phyloP scores from a whole-genome alignment of 805 yeast genomes.

The Wickerhamiella shivajii region DNA sequence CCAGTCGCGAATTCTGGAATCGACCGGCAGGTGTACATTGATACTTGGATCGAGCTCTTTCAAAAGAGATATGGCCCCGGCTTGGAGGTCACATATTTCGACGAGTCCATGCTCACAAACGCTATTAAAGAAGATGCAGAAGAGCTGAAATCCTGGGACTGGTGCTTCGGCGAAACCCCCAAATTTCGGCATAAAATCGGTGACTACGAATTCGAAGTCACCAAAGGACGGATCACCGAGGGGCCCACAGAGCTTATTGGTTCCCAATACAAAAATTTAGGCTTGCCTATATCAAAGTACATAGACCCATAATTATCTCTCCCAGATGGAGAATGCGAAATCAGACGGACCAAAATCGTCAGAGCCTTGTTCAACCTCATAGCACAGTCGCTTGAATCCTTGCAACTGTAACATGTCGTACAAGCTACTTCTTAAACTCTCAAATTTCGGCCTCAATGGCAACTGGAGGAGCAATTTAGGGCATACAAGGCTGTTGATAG shows the following conservation, averaged over 20 bases:
- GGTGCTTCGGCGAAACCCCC: conserved; percentile 72
- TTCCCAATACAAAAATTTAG: conserved; percentile 6
- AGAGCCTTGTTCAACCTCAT: conserved; percentile 42
- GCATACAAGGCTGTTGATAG: conserved; percentile 37
- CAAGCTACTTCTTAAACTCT: conserved; percentile 43
- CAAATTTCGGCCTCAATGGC: conserved; percentile 58
- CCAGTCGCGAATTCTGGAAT: conserved; percentile 56
- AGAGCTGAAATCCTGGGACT: conserved; percentile 44
- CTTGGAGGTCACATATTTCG: conserved; percentile 4
- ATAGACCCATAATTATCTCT: too few species aligned
- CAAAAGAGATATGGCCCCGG: conserved; percentile 19
- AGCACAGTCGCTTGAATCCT: conserved; percentile 24
- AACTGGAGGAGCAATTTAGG: conserved; percentile 45
- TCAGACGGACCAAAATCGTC: conserved; percentile 76
- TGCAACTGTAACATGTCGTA: conserved; percentile 37
- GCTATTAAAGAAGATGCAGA: conserved; percentile 22
- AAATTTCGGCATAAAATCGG: conserved; percentile 41
- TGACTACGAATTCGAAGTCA: conserved; percentile 31
- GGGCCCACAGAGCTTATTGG: conserved; percentile 10
- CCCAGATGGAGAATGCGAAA: conserved; percentile 28
- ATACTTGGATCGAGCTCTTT: conserved; percentile 31
- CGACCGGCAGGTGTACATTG: conserved; percentile 32
- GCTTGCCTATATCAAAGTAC: too few species aligned
- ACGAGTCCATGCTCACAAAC: conserved; percentile 15
- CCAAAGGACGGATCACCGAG: conserved; percentile 30